Conservation (phyloP, 768 basidiomycete genomes). For the Myochromella boudieri region DNA sequence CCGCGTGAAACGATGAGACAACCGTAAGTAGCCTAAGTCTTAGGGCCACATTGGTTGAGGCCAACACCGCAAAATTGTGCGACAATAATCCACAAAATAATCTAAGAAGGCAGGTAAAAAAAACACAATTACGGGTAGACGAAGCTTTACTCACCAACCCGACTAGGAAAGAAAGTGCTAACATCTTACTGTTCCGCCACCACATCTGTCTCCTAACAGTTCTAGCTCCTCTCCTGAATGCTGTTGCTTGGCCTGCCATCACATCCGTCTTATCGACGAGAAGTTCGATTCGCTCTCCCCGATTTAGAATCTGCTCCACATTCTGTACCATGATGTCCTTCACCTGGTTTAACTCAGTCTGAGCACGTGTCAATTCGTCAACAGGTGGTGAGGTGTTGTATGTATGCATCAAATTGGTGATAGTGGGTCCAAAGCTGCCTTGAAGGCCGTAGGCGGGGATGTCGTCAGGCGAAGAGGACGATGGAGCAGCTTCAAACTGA, state of each 20-base stretch:
- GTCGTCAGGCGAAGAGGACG: constrained; percentile 58
- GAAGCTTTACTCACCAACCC: constrained; percentile 49
- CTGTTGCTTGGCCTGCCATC: constrained; percentile 92
- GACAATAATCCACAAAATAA: constrained; percentile 78
- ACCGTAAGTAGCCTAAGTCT: constrained; percentile 8
- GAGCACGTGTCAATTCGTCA: constrained; percentile 89
- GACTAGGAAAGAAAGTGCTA: constrained; percentile 71
- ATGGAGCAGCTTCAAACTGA: constrained; percentile 63
- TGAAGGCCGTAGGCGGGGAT: constrained; percentile 67
- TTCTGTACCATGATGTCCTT: constrained; percentile 99
- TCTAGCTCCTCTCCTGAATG: constrained; percentile 87
- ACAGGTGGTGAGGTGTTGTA: constrained; percentile 87
- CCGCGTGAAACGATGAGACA: neutral
- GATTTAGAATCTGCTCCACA: constrained; percentile 91
- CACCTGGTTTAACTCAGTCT: constrained; percentile 83
- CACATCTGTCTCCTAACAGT: constrained; percentile 84
- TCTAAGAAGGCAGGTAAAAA: constrained; percentile 31
- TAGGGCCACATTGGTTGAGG: constrained; percentile 61
- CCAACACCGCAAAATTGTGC: constrained; percentile 90
- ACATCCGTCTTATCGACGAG: constrained; percentile 97
- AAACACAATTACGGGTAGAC: constrained; percentile 3
- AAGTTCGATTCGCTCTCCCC: constrained; percentile 94
- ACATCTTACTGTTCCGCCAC: constrained; percentile 79
- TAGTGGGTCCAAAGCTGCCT: constrained; percentile 66
- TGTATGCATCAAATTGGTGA: constrained; percentile 76